A percentile compares a stretch with the other conserved stretches of the same genome.
These are phyloP conservation scores for Suillus occidentalis DNA, from an alignment of 768 basidiomycete species.

Conservation along the genomic window DNA sequence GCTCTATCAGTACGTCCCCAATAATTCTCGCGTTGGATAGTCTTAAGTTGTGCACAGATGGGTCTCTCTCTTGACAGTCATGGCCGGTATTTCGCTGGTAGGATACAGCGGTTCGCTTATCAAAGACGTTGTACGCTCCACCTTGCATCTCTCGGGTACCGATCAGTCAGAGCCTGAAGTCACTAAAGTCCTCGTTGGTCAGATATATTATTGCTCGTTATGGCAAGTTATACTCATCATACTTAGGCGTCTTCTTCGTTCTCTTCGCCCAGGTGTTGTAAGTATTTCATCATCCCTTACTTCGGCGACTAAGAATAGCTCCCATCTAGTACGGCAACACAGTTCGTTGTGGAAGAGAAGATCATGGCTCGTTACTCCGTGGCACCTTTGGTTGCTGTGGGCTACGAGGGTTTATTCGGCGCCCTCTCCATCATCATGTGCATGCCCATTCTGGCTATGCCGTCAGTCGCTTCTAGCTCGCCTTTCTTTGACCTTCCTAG, in stretches of 20 bases:
- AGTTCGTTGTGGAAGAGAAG: slow-evolving; percentile 96
- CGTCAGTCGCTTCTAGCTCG: slow-evolving; percentile 59
- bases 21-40: slow-evolving; percentile 7
- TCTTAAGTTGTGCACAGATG: slow-evolving; percentile 53
- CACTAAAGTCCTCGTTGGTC: slow-evolving; percentile 75
- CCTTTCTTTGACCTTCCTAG: slow-evolving; percentile 86
- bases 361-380: slow-evolving; percentile 88
- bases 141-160: slow-evolving; percentile 10
- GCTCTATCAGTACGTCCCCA: slow-evolving; percentile 73
- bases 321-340: slow-evolving; percentile 73
- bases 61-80: slow-evolving; percentile 87
- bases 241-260: slow-evolving; percentile 82
- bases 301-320: slow-evolving; percentile 9
- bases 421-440: slow-evolving; percentile 72
- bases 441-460: slow-evolving; percentile 78
- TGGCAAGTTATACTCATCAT: slow-evolving; percentile 18
- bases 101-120: slow-evolving; percentile 89
- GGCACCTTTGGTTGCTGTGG: slow-evolving; percentile 89
- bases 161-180: slow-evolving; percentile 52
- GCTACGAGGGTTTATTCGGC: slow-evolving; percentile 93
- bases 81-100: slow-evolving; percentile 79
- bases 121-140: slow-evolving; percentile 54
- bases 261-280: slow-evolving; percentile 95
- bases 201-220: slow-evolving; percentile 17
- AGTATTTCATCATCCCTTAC: slow-evolving; percentile 28